These are phyloP conservation scores for Ocimum tenuiflorum DNA, from an alignment of 257 asterid genomes.

Conservation along the genomic window DNA sequence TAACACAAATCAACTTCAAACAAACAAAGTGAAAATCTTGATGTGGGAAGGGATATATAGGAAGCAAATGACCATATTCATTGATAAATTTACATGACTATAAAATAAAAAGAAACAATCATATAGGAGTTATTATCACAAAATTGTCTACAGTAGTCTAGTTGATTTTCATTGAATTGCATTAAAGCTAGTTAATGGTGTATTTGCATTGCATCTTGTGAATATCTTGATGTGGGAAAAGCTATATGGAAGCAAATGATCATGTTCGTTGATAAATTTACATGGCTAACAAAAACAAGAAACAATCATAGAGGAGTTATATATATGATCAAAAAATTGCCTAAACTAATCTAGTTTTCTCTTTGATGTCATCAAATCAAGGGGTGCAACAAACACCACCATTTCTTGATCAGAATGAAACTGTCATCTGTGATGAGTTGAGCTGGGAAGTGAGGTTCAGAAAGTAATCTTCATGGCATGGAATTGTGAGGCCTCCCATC, in stretches of 20 bases:
- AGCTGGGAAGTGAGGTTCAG: conserved; percentile 25
- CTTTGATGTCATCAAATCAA: background rate
- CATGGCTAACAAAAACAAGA: too few species aligned
- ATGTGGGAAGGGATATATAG: background rate
- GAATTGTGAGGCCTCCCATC: conserved; percentile 38
- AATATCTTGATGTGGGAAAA: too few species aligned
- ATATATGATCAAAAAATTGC: too few species aligned
- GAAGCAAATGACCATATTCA: background rate
- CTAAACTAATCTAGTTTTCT: background rate
- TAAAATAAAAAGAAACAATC: background rate
- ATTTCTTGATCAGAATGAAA: background rate
- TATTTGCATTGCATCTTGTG: too few species aligned
- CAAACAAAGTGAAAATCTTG: background rate
- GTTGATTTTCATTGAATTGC: too few species aligned
- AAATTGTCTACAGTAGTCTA: too few species aligned
- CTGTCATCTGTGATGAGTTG: background rate
- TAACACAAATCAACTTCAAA: background rate
- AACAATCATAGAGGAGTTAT: too few species aligned
- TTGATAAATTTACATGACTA: background rate
- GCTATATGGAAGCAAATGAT: too few species aligned
- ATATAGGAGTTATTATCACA: conserved; percentile 9
- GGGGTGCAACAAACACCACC: conserved; percentile 8
- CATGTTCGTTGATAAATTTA: too few species aligned
- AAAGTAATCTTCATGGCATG: conserved; percentile 33
- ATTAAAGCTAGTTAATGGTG: too few species aligned